Percentiles rank a stretch among this genome's conserved stretches.
phyloP scores from a whole-genome alignment of 805 yeast genomes.

The Lipomyces mesembrius region DNA sequence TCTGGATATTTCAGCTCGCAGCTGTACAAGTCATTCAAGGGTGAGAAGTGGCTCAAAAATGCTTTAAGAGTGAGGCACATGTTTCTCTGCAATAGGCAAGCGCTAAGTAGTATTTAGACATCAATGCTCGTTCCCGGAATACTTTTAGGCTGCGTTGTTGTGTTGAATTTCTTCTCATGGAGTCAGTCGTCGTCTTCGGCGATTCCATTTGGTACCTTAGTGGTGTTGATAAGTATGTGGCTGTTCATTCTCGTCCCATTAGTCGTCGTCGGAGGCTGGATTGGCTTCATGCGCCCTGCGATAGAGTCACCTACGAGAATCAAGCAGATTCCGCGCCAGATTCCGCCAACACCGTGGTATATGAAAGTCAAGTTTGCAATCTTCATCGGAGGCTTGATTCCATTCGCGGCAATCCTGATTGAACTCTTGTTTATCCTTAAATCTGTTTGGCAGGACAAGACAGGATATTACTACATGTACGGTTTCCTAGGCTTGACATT shows the following conservation, averaged over 20 bases:
- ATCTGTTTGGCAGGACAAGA: slow-evolving; percentile 78
- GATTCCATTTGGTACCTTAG: slow-evolving; percentile 75
- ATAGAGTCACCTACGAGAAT: slow-evolving; percentile 39
- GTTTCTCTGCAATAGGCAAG: slow-evolving; percentile 24
- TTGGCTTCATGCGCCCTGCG: slow-evolving; percentile 47
- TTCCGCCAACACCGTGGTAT: slow-evolving; percentile 39
- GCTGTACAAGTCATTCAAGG: slow-evolving; percentile 58
- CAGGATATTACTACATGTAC: slow-evolving; percentile 77
- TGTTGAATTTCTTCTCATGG: slow-evolving; percentile 74
- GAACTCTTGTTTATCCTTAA: slow-evolving; percentile 74
- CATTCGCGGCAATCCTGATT: slow-evolving; percentile 80
- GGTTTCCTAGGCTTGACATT: slow-evolving; percentile 73
- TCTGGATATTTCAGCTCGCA: slow-evolving; percentile 76
- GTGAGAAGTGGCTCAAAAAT: slow-evolving; percentile 47
- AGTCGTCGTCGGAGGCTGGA: slow-evolving; percentile 65
- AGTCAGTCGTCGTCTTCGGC: slow-evolving; percentile 75
- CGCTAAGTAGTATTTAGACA: slow-evolving; percentile 36
- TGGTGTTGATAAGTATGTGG: slow-evolving; percentile 62
- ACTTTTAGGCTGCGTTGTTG: slow-evolving; percentile 56
- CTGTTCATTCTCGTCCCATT: slow-evolving; percentile 73
- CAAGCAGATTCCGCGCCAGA: slow-evolving; percentile 45
- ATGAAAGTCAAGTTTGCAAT: slow-evolving; percentile 33
- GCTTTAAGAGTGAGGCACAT: slow-evolving; percentile 42
- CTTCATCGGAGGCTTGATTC: slow-evolving; percentile 68
- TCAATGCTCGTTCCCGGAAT: slow-evolving; percentile 44